A percentile compares a stretch with the other conserved stretches of the same genome.
Conservation (phyloP, 257 asterid genomes). For the Euphrasia confusa region DNA sequence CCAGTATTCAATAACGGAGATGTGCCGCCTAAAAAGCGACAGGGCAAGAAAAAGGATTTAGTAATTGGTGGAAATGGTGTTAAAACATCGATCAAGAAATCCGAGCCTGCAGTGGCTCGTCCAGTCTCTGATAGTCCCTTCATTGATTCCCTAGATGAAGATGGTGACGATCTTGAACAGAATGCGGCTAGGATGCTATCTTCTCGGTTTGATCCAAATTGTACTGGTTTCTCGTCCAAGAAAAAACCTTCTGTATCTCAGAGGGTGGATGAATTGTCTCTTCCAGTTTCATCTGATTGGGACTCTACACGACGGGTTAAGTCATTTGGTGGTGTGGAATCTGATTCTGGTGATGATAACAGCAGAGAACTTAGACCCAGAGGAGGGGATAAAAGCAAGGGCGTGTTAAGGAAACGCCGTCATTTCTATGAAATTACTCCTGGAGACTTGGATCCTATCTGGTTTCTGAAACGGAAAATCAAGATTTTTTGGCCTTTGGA, state of each 20-base stretch:
- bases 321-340: slow-evolving; percentile 43
- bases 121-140: slow-evolving; percentile 34
- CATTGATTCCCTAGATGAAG: slow-evolving; percentile 59
- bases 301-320: slow-evolving; percentile 40
- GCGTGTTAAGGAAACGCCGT: slow-evolving; percentile 69
- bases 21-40: slow-evolving; percentile 36
- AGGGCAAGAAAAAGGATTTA: slow-evolving; percentile 46
- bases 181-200: slow-evolving; percentile 99
- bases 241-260: slow-evolving; percentile 42
- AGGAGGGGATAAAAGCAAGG: slow-evolving; percentile 52
- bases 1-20: slow-evolving; percentile 37
- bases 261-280: slow-evolving; percentile 41
- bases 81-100: slow-evolving; percentile 37
- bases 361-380: slow-evolving; percentile 77
- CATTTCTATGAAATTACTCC: slow-evolving; percentile 82
- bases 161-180: slow-evolving; percentile 85
- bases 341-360: slow-evolving; percentile 47
- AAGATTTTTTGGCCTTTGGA: slow-evolving; percentile 94
- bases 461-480: slow-evolving; percentile 74
- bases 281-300: slow-evolving; percentile 44
- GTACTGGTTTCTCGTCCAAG: slow-evolving; percentile 74
- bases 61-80: slow-evolving; percentile 33
- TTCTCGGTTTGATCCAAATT: slow-evolving; percentile 91
- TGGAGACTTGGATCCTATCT: slow-evolving; percentile 56
- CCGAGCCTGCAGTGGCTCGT: slow-evolving; percentile 45